Conservation (phyloP, 2,329 filamentous ascomycete species). For the Colletotrichum endophyticum region DNA sequence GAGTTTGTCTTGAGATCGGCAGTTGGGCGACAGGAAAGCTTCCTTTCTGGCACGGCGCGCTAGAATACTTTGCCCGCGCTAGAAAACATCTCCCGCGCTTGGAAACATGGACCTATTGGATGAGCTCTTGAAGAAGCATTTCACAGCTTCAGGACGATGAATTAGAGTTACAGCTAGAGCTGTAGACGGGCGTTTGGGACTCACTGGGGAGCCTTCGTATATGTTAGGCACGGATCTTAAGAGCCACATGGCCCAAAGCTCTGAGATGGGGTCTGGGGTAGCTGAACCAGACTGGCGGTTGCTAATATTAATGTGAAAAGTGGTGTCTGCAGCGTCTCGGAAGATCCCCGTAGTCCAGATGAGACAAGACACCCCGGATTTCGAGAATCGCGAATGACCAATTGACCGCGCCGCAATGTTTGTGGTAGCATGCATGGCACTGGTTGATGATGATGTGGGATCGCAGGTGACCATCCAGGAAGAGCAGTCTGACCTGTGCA, state of each 20-base stretch:
- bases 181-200: background rate
- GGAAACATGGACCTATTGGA: background rate
- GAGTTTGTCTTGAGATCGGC: background rate
- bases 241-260: background rate
- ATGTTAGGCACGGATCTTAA: background rate
- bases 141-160: background rate
- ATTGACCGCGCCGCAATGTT: background rate
- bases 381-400: background rate
- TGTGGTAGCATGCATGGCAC: background rate
- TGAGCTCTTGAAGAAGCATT: background rate
- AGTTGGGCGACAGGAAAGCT: slow-evolving; percentile 6
- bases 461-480: slow-evolving; percentile 7
- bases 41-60: background rate
- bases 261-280: background rate
- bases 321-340: background rate
- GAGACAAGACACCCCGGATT: background rate
- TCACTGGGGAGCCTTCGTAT: background rate
- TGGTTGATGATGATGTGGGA: slow-evolving; percentile 1
- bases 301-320: background rate
- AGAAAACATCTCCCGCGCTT: background rate
- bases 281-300: background rate
- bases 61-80: slow-evolving; percentile 7
- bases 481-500: background rate
- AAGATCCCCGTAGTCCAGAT: background rate
- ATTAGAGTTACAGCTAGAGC: background rate